phyloP scores from a whole-genome alignment of 371 early-diverging fungal species.

The Syncephalastrum sp. region DNA sequence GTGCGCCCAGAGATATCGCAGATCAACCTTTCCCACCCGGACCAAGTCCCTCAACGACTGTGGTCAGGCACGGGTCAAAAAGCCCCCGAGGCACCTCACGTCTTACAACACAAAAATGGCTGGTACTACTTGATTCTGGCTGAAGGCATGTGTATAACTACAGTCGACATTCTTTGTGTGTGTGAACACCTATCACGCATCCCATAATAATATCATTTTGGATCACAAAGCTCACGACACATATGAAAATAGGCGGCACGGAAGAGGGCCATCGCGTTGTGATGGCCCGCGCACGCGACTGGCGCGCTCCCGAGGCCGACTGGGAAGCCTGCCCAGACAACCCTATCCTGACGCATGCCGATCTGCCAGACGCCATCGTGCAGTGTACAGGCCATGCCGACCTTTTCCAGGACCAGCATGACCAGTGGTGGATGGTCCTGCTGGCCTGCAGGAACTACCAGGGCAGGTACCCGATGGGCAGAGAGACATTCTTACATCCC shows the following conservation, averaged over 20 bases:
- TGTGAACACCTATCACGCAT: too few species aligned
- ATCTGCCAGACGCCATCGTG: constrained; percentile 14
- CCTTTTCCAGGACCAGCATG: constrained; percentile 18
- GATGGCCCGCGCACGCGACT: constrained; percentile 15
- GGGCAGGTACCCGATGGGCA: constrained; percentile 17
- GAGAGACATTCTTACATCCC: constrained; percentile 22
- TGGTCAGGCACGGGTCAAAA: constrained; percentile 22
- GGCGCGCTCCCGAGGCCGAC: constrained; percentile 15
- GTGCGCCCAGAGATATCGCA: constrained; percentile 18
- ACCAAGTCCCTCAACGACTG: constrained; percentile 7
- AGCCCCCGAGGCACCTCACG: constrained; percentile 23
- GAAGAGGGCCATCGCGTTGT: constrained; percentile 21
- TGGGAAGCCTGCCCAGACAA: constrained; percentile 21
- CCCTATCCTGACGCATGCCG: constrained; percentile 16
- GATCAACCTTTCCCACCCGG: constrained; percentile 16
- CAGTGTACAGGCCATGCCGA: constrained; percentile 25
- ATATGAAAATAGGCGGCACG: constrained; percentile 16
- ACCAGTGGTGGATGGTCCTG: constrained; percentile 21
- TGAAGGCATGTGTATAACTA: constrained; percentile 9
- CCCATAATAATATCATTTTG: too few species aligned
- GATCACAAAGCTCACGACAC: not conserved
- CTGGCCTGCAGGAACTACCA: constrained; percentile 18
- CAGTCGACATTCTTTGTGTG: too few species aligned
- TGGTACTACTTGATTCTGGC: constrained; percentile 26
- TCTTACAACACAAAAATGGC: constrained; percentile 16